phyloP scores from a whole-genome alignment of 176 grass and related monocot genomes.

The Typha latifolia region DNA sequence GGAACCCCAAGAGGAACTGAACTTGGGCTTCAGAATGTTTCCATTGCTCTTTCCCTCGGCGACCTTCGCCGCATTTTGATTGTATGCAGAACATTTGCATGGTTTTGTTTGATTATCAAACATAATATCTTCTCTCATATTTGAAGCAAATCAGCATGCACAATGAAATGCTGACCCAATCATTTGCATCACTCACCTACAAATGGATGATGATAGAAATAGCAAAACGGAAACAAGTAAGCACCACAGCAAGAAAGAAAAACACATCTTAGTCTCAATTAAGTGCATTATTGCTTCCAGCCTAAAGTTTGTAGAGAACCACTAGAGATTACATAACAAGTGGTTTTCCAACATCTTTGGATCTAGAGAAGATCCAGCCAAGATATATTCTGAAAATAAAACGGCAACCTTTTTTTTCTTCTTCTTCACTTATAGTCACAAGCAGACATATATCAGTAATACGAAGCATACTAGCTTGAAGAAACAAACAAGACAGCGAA shows the following conservation, averaged over 20 bases:
- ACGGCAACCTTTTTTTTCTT: no score
- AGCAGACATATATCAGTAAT: no score
- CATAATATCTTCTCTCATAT: constrained; percentile 93
- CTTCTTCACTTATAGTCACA: no score
- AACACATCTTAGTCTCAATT: no score
- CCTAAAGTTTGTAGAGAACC: no score
- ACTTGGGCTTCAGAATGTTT: constrained; percentile 63
- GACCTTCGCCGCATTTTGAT: constrained; percentile 22
- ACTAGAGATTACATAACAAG: no score
- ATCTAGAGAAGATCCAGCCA: no score
- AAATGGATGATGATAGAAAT: constrained; percentile 12
- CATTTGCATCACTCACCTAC: constrained; percentile 12
- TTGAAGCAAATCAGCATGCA: constrained; percentile 11
- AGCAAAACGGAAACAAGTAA: neutral
- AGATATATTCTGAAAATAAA: no score
- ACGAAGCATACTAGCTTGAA: neutral
- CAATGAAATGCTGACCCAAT: constrained; percentile 14
- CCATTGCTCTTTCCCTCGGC: constrained; percentile 40
- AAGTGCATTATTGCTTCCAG: no score
- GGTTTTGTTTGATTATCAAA: constrained; percentile 87
- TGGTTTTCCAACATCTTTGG: no score
- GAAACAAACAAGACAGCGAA: neutral
- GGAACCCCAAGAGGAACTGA: constrained; percentile 93
- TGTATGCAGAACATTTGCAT: constrained; percentile 39
- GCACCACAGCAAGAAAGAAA: no score